These are phyloP conservation scores for Cucurbita ficifolia DNA, from an alignment of 306 rosid genomes.

Conservation along the genomic window DNA sequence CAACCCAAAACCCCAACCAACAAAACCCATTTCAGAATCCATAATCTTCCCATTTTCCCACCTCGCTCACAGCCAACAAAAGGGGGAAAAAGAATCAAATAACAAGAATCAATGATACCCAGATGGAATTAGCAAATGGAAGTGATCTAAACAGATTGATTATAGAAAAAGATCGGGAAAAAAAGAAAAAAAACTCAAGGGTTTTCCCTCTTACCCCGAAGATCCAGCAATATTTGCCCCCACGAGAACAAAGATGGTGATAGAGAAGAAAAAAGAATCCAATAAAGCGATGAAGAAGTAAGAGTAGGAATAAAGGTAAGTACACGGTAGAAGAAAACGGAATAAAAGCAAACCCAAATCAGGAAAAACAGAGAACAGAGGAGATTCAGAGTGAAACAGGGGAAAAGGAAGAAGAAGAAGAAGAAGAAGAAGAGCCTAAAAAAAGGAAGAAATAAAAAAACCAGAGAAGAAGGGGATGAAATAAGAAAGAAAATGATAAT, in stretches of 20 bases:
- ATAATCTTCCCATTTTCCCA: constrained; percentile 20
- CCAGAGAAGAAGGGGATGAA: not conserved
- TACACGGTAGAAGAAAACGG: not conserved
- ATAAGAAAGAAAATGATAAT: not conserved
- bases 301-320: not conserved
- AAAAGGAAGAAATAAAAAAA: not conserved
- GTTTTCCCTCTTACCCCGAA: constrained; percentile 9
- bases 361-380: not conserved
- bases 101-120: not conserved
- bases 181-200: not conserved
- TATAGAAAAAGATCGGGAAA: not conserved
- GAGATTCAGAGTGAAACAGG: not conserved
- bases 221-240: constrained; percentile 12
- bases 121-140: not conserved
- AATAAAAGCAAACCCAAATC: not conserved
- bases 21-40: constrained; percentile 20
- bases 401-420: not conserved
- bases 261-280: not conserved
- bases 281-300: not conserved
- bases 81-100: not conserved
- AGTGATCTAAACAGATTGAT: not conserved
- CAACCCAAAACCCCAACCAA: constrained; percentile 23
- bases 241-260: constrained; percentile 18
- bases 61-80: not conserved
- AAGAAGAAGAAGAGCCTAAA: not conserved